Evolutionary conservation across 768 basidiomycete species (phyloP).

Genomic region (Naganishia vaughanmartiniae): DNA sequence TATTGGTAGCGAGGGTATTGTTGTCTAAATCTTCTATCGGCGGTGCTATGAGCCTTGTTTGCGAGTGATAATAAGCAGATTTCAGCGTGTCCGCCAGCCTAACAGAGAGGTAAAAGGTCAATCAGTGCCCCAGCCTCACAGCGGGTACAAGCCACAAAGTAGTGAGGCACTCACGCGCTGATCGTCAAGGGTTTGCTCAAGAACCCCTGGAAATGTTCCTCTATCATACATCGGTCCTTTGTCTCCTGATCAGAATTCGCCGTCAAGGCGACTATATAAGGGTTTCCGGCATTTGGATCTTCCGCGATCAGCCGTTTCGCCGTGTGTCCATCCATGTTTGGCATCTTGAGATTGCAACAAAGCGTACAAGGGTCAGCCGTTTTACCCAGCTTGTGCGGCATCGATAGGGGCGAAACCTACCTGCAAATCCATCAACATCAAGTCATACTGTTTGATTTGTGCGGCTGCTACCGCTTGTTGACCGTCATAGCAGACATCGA

Average conservation of each 20-base stretch:
- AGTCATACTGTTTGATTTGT: conserved; percentile 39
- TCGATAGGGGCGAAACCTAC: conserved; percentile 20
- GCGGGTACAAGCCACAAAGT: too few species aligned
- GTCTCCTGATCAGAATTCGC: conserved; percentile 40
- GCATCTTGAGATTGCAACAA: conserved; percentile 37
- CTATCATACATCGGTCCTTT: conserved; percentile 5
- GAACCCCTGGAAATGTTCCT: conserved; percentile 23
- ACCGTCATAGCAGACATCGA: conserved; percentile 45
- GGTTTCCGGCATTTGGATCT: conserved; percentile 33
- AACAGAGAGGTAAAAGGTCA: too few species aligned
- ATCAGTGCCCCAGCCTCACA: too few species aligned
- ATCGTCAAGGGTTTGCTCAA: conserved; percentile 25
- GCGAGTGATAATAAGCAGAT: too few species aligned
- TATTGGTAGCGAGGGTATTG: too few species aligned
- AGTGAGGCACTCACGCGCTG: background rate
- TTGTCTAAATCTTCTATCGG: too few species aligned
- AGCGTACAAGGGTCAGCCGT: too few species aligned
- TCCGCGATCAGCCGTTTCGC: conserved; percentile 34
- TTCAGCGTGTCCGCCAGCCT: too few species aligned
- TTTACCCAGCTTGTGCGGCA: too few species aligned
- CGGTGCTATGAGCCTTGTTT: too few species aligned
- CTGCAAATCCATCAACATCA: conserved; percentile 48
- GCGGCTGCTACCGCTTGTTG: conserved; percentile 40
- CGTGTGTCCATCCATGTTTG: conserved; percentile 40
- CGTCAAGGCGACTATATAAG: conserved; percentile 38